Evolutionary conservation across 805 yeast genomes (phyloP).

Genomic region (Lipomyces spencermartinsiae): DNA sequence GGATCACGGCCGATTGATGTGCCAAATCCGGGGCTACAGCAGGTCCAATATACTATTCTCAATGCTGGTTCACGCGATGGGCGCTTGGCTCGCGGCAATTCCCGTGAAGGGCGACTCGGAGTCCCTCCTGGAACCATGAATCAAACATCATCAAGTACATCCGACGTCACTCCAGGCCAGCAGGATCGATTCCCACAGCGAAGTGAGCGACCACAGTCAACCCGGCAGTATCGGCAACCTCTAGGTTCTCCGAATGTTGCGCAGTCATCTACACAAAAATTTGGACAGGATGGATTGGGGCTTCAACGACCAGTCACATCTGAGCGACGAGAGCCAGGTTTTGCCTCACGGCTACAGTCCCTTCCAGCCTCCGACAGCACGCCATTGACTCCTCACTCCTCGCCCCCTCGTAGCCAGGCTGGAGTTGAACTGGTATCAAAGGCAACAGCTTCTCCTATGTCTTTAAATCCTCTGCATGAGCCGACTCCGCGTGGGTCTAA

Average conservation of each 20-base stretch:
- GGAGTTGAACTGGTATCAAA: not conserved
- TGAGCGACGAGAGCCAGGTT: not conserved
- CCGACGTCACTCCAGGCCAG: not conserved
- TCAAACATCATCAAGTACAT: not conserved
- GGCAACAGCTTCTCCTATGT: not conserved
- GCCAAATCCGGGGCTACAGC: conserved; percentile 8
- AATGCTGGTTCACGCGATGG: conserved; percentile 9
- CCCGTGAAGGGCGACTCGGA: not conserved
- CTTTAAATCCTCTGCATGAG: not conserved
- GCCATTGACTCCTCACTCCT: not conserved
- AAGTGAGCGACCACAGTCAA: not conserved
- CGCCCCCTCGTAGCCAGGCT: not conserved
- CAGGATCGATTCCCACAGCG: not conserved
- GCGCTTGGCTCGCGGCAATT: not conserved
- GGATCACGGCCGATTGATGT: not conserved
- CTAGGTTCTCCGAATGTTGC: not conserved
- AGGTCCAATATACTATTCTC: conserved; percentile 3
- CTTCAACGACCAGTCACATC: not conserved
- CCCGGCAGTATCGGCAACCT: not conserved
- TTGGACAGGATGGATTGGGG: not conserved
- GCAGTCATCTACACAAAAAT: not conserved
- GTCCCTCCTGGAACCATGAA: not conserved
- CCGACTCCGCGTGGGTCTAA: not conserved
- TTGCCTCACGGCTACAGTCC: not conserved
- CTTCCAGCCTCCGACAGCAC: not conserved